Percentiles rank a stretch among this genome's conserved stretches.
Conservation (phyloP, 805 yeast genomes). For the Cyberlindnera americana region DNA sequence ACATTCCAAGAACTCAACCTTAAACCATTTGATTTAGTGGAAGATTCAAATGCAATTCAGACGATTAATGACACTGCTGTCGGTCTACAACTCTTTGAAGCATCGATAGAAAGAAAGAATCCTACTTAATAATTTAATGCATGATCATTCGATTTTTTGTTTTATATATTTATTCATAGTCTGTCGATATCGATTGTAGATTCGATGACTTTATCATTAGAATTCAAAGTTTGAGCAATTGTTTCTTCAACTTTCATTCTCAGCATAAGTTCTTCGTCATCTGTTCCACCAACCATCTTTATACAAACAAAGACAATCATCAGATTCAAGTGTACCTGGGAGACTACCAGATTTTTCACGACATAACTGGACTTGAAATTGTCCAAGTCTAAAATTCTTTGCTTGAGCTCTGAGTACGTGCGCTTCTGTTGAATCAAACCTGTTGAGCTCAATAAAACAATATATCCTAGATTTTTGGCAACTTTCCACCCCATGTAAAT, state of each 20-base stretch:
- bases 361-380: conserved; percentile 48
- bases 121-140: conserved; percentile 29
- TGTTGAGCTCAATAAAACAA: conserved; percentile 53
- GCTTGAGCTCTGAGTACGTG: conserved; percentile 39
- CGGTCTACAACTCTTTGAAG: conserved; percentile 51
- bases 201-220: conserved; percentile 30
- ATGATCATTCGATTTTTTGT: not conserved
- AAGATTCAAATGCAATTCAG: conserved; percentile 48
- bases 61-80: conserved; percentile 52
- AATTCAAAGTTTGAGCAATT: conserved; percentile 28
- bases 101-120: conserved; percentile 44
- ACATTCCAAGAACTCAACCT: conserved; percentile 36
- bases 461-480: conserved; percentile 48
- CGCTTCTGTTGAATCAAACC: conserved; percentile 36
- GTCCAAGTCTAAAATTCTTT: conserved; percentile 44
- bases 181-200: conserved; percentile 43
- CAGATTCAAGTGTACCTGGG: conserved; percentile 60
- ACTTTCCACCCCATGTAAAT: conserved; percentile 50
- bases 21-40: conserved; percentile 54
- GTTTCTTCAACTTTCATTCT: conserved; percentile 47
- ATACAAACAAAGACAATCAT: conserved; percentile 55
- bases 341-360: conserved; percentile 45
- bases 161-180: conserved; percentile 16
- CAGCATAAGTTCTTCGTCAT: conserved; percentile 61
- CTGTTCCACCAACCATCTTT: conserved; percentile 64